Percentiles rank a stretch among this genome's conserved stretches.
Evolutionary conservation across 129 eudicot genomes (phyloP).

Genomic region (Chrysanthemum seticuspe): DNA sequence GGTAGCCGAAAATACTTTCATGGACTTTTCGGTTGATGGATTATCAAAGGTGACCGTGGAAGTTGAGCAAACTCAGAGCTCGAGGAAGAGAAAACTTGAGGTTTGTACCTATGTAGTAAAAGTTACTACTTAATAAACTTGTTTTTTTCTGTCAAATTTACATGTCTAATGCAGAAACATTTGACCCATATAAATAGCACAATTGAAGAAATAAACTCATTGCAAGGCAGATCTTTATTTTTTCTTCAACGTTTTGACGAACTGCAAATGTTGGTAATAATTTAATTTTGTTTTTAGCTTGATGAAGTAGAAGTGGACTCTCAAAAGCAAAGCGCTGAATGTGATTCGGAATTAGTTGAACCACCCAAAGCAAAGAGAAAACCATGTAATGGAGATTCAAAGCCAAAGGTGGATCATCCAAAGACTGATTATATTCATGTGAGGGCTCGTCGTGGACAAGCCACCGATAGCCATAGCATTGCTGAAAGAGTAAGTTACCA

Average conservation of each 20-base stretch:
- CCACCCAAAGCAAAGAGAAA: conserved; percentile 18
- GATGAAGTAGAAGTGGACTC: conserved; percentile 25
- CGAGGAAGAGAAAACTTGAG: conserved; percentile 32
- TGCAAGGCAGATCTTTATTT: too few species aligned
- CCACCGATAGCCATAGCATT: conserved; percentile 43
- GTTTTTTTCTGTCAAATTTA: too few species aligned
- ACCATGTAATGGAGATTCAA: conserved; percentile 27
- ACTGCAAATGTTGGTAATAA: background rate
- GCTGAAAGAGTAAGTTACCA: conserved; percentile 67
- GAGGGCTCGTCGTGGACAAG: conserved; percentile 79
- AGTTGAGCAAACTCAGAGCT: conserved; percentile 11
- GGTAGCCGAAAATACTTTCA: conserved; percentile 13
- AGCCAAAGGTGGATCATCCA: conserved; percentile 41
- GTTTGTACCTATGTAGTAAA: conserved; percentile 12
- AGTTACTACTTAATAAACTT: too few species aligned
- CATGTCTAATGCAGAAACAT: too few species aligned
- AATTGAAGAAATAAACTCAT: too few species aligned
- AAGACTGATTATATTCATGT: conserved; percentile 66
- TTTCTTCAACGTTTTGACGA: too few species aligned
- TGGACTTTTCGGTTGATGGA: conserved; percentile 26
- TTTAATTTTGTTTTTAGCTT: conserved; percentile 19
- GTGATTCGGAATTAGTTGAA: conserved; percentile 13
- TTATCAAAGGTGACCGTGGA: conserved; percentile 25
- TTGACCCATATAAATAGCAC: too few species aligned
- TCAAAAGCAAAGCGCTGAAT: conserved; percentile 16